Conservation (phyloP, 331 rosid species). For the Rhamnella rubrinervis region DNA sequence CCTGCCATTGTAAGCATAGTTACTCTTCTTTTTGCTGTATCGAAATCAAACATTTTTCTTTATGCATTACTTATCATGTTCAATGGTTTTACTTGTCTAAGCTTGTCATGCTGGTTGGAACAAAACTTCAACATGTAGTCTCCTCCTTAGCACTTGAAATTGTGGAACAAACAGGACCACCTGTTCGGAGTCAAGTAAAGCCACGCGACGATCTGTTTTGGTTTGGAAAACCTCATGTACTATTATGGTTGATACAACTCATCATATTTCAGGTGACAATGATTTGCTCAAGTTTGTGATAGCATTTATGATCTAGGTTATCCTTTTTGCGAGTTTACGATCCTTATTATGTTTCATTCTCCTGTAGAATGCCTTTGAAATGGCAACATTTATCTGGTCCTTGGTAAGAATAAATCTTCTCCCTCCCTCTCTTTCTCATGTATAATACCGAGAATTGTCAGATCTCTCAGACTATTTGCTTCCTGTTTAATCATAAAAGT, state of each 20-base stretch:
- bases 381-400: constrained; percentile 95
- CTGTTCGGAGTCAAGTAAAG: constrained; percentile 66
- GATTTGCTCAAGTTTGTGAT: neutral
- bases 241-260: constrained; percentile 85
- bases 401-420: constrained; percentile 53
- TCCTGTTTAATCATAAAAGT: constrained; percentile 9
- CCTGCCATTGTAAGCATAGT: constrained; percentile 77
- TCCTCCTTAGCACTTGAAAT: constrained; percentile 88
- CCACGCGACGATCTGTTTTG: constrained; percentile 87
- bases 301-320: neutral
- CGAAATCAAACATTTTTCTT: constrained; percentile 6
- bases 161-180: constrained; percentile 58
- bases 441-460: too few species aligned
- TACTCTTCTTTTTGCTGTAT: neutral
- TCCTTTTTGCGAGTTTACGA: neutral
- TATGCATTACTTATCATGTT: constrained; percentile 12
- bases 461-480: neutral
- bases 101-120: constrained; percentile 95
- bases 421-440: neutral
- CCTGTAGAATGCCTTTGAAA: constrained; percentile 91
- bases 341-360: constrained; percentile 24
- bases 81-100: constrained; percentile 34
- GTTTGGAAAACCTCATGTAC: constrained; percentile 80
- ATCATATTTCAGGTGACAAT: constrained; percentile 82
- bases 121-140: constrained; percentile 96